phyloP scores from a whole-genome alignment of 2,329 filamentous ascomycete species.

The Dactylonectria estremocensis region DNA sequence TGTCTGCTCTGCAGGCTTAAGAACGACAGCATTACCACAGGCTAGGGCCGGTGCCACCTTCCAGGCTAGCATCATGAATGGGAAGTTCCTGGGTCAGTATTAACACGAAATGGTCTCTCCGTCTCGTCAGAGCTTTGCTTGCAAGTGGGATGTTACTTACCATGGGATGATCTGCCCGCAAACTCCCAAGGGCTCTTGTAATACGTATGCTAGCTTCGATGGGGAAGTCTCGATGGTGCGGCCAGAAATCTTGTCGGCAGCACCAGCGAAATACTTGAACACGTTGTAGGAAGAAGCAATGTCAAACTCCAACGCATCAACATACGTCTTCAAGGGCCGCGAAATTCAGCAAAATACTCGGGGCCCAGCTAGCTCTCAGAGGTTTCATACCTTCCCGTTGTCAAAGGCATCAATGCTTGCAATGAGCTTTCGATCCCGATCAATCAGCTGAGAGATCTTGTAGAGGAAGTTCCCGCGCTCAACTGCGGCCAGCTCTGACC shows the following conservation, averaged over 20 bases:
- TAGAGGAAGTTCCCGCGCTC: constrained; percentile 44
- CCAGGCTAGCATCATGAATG: constrained; percentile 70
- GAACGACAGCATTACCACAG: constrained; percentile 71
- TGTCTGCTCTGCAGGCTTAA: constrained; percentile 74
- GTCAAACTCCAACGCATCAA: neutral
- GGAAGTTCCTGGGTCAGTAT: constrained; percentile 35
- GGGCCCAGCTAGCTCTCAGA: neutral
- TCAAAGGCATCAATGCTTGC: constrained; percentile 45
- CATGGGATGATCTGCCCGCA: constrained; percentile 77
- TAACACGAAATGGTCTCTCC: neutral
- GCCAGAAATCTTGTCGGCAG: constrained; percentile 78
- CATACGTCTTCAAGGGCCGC: neutral
- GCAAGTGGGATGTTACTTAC: constrained; percentile 5
- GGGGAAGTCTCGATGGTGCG: constrained; percentile 75
- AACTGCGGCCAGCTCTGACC: constrained; percentile 42
- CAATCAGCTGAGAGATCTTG: constrained; percentile 42
- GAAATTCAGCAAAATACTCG: neutral
- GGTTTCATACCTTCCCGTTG: constrained; percentile 39
- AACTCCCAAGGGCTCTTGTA: constrained; percentile 77
- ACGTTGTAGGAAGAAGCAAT: neutral
- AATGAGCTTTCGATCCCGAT: constrained; percentile 45
- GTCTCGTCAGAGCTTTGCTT: neutral
- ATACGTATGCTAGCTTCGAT: constrained; percentile 75
- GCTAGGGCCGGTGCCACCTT: constrained; percentile 77
- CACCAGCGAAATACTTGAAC: constrained; percentile 76